These are phyloP conservation scores for Camelina sativa DNA, from an alignment of 345 rosid genomes.

Conservation along the genomic window DNA sequence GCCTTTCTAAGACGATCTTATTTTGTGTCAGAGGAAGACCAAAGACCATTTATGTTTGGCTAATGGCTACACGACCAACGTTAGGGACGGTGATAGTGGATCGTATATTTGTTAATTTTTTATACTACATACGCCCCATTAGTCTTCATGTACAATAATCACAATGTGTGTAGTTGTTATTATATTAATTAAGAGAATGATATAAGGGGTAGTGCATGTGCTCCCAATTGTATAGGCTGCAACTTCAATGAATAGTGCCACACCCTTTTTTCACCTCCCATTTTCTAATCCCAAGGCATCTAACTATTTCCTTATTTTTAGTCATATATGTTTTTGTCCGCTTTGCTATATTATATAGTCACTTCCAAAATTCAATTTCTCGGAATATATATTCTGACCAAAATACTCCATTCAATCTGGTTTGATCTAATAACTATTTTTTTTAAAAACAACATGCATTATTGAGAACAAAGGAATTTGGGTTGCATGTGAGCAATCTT, in stretches of 20 bases:
- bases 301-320: constrained; percentile 27
- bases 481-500: constrained; percentile 49
- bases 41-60: constrained; percentile 39
- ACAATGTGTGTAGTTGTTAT: constrained; percentile 10
- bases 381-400: constrained; percentile 24
- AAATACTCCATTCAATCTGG: constrained; percentile 24
- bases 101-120: constrained; percentile 28
- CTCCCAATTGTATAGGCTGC: constrained; percentile 37
- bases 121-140: constrained; percentile 30
- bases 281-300: constrained; percentile 34
- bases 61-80: constrained; percentile 46
- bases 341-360: constrained; percentile 18
- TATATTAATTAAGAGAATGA: constrained; percentile 5
- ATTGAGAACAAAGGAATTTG: constrained; percentile 48
- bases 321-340: constrained; percentile 18
- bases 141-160: constrained; percentile 42
- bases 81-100: constrained; percentile 45
- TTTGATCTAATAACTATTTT: constrained; percentile 7
- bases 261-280: constrained; percentile 7
- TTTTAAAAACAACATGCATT: constrained; percentile 19
- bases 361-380: constrained; percentile 15
- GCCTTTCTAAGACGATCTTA: constrained; percentile 39
- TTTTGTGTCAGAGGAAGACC: constrained; percentile 44
- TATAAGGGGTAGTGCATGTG: constrained; percentile 40
- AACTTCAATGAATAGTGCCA: constrained; percentile 37